These are phyloP conservation scores for Brassica cretica DNA, from an alignment of 345 rosid species.

Conservation along the genomic window DNA sequence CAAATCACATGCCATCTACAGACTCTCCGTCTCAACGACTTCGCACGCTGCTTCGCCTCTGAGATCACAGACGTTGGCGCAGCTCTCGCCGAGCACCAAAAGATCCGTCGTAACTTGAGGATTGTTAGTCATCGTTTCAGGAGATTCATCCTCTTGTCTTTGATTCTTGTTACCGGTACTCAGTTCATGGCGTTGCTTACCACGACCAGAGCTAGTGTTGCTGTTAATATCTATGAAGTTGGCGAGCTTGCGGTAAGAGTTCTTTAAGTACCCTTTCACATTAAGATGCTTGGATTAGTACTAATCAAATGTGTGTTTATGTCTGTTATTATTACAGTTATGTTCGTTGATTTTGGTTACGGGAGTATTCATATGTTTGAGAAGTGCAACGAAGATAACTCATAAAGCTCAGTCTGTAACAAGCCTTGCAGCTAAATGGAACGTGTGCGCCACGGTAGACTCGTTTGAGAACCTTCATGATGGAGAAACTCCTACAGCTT, in stretches of 20 bases:
- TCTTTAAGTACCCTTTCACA: not conserved
- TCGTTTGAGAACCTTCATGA: constrained; percentile 60
- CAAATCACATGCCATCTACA: constrained; percentile 70
- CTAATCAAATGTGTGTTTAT: constrained; percentile 2
- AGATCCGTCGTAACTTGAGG: constrained; percentile 63
- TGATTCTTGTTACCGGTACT: constrained; percentile 71
- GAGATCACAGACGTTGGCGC: constrained; percentile 66
- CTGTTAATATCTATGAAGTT: constrained; percentile 69
- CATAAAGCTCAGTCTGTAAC: constrained; percentile 82
- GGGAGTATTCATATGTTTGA: constrained; percentile 81
- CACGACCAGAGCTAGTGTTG: constrained; percentile 54
- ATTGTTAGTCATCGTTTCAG: constrained; percentile 89
- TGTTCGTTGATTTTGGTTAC: constrained; percentile 77
- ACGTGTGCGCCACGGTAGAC: constrained; percentile 79
- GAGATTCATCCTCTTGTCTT: constrained; percentile 56
- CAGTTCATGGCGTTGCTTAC: constrained; percentile 68
- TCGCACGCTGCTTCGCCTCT: constrained; percentile 65
- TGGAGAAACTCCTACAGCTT: constrained; percentile 61
- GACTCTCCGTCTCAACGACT: constrained; percentile 68
- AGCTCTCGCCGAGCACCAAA: constrained; percentile 64
- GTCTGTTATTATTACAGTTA: constrained; percentile 44
- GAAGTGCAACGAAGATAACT: constrained; percentile 90
- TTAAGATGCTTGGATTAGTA: not conserved
- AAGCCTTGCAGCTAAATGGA: constrained; percentile 91
- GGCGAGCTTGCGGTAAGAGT: constrained; percentile 66